Evolutionary conservation across 768 basidiomycete genomes (phyloP), one percentile per base, ranked within the genome.

Genomic region (Leccinum olivaceopallidum): DNA sequence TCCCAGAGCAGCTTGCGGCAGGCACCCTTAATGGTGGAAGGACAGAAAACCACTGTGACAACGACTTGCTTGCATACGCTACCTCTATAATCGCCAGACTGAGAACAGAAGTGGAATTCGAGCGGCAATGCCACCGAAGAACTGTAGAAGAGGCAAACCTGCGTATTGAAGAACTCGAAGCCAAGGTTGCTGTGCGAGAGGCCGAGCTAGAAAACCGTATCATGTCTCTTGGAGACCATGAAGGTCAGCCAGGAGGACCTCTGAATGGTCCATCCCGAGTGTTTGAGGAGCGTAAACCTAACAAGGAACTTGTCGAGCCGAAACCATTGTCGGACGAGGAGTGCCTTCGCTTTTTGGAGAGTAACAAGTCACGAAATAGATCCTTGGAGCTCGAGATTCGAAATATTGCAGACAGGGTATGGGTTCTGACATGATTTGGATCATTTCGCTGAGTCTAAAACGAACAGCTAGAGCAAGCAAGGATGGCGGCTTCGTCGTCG

Each of bases 131-230:
- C 0, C 83, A 84, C 63, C 64, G 63, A 10, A 71, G 71, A n/a
- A 80, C 77, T 1, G 73, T 72, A 9, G 70, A 77, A 18, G 71
- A 75, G 3, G 75, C 78, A 0, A 80, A 81, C 53, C 65, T 71
- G 1, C 77, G 79, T 53, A 77, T 83, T 24, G 68, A 77, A 5
- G 70, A 73, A 18, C 75, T 88, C 3, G 78, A 82, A 59, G 84
- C 85, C 0, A 80, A 80, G 68, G 68, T 88, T 5, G 82, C 85
- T 0, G 78, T 80, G 6, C 76, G 85, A n/a, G 86, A 87, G 50
- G 79, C 79, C 0, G 83, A 86, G 63, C 73, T 87, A 6, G 83
- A 83, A 63, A 65, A 66, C 3, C 74, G 69, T 58, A 60, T 76
- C 16, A 60, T 66, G n/a, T 64, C 57, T 5, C 53, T 57, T 8